Evolutionary conservation across 768 basidiomycete species (phyloP).

Genomic region (Hebeloma cylindrosporum): DNA sequence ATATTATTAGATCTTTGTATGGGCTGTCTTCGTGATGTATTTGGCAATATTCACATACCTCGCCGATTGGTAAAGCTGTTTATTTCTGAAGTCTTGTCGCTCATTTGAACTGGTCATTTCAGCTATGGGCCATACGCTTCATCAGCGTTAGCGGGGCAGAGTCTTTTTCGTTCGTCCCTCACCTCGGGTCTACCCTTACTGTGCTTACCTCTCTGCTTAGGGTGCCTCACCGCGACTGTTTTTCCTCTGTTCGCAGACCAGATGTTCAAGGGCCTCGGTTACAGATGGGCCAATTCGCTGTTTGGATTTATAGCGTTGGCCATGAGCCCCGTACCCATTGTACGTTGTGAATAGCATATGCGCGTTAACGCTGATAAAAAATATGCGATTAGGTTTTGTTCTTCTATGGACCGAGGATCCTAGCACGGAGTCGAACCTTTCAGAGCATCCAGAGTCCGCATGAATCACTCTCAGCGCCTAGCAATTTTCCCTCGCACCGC

Average conservation of each 20-base stretch:
- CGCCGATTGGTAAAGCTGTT: slow-evolving; percentile 50
- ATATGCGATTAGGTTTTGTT: slow-evolving; percentile 22
- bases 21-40: slow-evolving; percentile 51
- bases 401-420: slow-evolving; percentile 27
- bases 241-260: slow-evolving; percentile 62
- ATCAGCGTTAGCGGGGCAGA: slow-evolving; percentile 63
- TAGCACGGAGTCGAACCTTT: slow-evolving; percentile 6
- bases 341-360: slow-evolving; percentile 22
- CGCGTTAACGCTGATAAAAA: not conserved
- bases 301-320: slow-evolving; percentile 47
- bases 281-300: slow-evolving; percentile 55
- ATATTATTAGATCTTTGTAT: slow-evolving; percentile 43
- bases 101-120: not conserved
- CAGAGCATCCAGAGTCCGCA: no score
- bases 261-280: slow-evolving; percentile 51
- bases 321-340: slow-evolving; percentile 52
- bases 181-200: not conserved
- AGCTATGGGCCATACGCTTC: slow-evolving; percentile 57
- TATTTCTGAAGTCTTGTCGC: not conserved
- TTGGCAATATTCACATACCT: slow-evolving; percentile 56
- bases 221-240: slow-evolving; percentile 43
- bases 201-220: slow-evolving; percentile 22
- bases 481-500: no score
- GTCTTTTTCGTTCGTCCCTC: slow-evolving; percentile 44
- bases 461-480: no score